Percentiles rank a stretch among this genome's conserved stretches.
These are phyloP conservation scores for Boletus subluridellus DNA, from an alignment of 1,284 basidiomycete species.

Conservation along the genomic window DNA sequence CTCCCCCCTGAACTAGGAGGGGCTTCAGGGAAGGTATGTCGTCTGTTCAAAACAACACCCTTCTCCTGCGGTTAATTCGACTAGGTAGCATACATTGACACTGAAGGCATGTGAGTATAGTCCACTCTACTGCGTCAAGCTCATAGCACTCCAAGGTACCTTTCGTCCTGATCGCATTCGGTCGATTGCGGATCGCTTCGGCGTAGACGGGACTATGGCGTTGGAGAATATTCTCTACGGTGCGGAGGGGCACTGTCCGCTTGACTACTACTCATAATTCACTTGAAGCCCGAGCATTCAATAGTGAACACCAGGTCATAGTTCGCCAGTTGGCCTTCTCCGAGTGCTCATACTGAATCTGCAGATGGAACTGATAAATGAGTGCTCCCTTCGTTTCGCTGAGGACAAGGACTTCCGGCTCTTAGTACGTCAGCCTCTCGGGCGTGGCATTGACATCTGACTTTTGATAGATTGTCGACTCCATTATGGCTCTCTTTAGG, in stretches of 20 bases:
- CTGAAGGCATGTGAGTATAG: constrained; percentile 58
- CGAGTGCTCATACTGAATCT: constrained; percentile 7
- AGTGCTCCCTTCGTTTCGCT: constrained; percentile 77
- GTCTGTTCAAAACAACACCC: neutral
- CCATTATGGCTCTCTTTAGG: constrained; percentile 93
- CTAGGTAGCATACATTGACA: constrained; percentile 90
- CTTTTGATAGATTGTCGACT: constrained; percentile 73
- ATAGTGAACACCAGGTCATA: constrained; percentile 79
- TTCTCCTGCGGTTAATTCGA: neutral
- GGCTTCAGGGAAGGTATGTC: constrained; percentile 74
- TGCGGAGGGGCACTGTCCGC: constrained; percentile 29
- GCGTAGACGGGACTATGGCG: constrained; percentile 82
- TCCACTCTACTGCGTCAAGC: neutral
- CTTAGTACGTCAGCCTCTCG: constrained; percentile 43
- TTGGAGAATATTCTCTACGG: constrained; percentile 85
- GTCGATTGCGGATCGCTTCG: constrained; percentile 87
- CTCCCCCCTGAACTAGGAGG: constrained; percentile 87
- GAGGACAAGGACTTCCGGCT: constrained; percentile 79
- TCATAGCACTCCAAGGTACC: constrained; percentile 54
- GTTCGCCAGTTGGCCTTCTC: neutral
- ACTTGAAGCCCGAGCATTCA: constrained; percentile 71
- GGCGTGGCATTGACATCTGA: constrained; percentile 10
- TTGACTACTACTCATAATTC: neutral
- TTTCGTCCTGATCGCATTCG: constrained; percentile 90
- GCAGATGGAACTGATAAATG: constrained; percentile 84